A percentile compares a stretch with the other conserved stretches of the same genome.
phyloP scores from a whole-genome alignment of 2,329 filamentous ascomycete genomes.

The Ascosphaera apis region DNA sequence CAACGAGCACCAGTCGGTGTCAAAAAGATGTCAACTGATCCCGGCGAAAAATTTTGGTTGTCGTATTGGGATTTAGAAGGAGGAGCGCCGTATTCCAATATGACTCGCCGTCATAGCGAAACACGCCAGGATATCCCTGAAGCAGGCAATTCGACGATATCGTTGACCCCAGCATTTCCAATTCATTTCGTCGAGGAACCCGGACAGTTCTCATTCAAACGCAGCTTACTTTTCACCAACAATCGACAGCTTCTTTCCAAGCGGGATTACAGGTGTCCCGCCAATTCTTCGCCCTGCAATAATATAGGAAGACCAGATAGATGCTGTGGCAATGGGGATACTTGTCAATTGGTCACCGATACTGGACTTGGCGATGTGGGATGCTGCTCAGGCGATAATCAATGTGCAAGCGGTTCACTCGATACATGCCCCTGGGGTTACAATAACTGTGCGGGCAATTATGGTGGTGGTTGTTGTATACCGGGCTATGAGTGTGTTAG shows the following conservation, averaged over 20 bases:
- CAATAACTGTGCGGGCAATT: constrained; percentile 28
- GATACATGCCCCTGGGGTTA: constrained; percentile 29
- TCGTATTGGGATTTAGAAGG: constrained; percentile 21
- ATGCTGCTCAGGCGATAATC: constrained; percentile 32
- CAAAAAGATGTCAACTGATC: constrained; percentile 23
- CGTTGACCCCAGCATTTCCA: too few species aligned
- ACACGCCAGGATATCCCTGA: too few species aligned
- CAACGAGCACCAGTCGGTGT: constrained; percentile 11
- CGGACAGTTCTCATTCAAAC: too few species aligned
- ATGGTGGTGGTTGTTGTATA: constrained; percentile 38
- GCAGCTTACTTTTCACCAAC: too few species aligned
- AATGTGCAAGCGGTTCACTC: constrained; percentile 29
- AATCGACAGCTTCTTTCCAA: constrained; percentile 13
- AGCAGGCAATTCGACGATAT: too few species aligned
- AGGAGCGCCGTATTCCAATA: too few species aligned
- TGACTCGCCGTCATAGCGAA: too few species aligned
- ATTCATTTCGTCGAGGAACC: too few species aligned
- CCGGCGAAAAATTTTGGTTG: constrained; percentile 25
- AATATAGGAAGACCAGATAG: constrained; percentile 32
- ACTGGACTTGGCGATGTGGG: constrained; percentile 33
- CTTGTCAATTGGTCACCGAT: constrained; percentile 30
- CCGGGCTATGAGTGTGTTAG: constrained; percentile 34
- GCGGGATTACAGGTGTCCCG: constrained; percentile 34
- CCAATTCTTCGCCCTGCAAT: constrained; percentile 29
- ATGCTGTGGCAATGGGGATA: constrained; percentile 31